A percentile compares a stretch with the other conserved stretches of the same genome.
Evolutionary conservation across 2,329 filamentous ascomycete genomes (phyloP).

Genomic region (Magnaporthiopsis incrustans): DNA sequence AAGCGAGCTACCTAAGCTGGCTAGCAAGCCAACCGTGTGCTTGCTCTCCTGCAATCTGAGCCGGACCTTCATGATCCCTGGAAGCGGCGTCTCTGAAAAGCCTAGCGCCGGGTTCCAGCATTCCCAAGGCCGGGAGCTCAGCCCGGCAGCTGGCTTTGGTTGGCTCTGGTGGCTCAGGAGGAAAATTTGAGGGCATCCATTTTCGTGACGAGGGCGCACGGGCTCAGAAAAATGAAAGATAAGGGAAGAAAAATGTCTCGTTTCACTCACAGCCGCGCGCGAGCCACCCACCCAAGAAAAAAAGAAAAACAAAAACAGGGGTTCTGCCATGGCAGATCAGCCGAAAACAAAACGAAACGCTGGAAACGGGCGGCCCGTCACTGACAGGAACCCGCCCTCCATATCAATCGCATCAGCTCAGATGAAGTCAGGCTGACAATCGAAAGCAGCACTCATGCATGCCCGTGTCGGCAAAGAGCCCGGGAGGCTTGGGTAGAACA

Average conservation of each 20-base stretch:
- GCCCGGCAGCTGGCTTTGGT: background rate
- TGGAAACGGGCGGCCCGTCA: background rate
- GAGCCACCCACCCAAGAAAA: too few relatives aligned
- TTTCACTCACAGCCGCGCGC: too few relatives aligned
- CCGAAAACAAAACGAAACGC: background rate
- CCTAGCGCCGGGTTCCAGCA: background rate
- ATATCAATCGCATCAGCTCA: background rate
- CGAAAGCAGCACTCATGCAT: too few relatives aligned
- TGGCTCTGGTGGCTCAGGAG: background rate
- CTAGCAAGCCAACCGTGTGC: background rate
- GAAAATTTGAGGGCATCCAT: background rate
- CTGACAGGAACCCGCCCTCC: too few relatives aligned
- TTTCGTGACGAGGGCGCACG: background rate
- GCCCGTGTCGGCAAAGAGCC: too few relatives aligned
- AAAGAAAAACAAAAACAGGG: background rate
- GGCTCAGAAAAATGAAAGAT: background rate
- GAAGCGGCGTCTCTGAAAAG: background rate
- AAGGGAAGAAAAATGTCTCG: background rate
- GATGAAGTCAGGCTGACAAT: background rate
- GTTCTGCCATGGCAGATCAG: background rate
- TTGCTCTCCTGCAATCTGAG: background rate
- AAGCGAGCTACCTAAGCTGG: too few relatives aligned
- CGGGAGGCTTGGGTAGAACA: too few relatives aligned
- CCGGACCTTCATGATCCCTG: background rate
- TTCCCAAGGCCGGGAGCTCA: background rate